Conservation (phyloP, 2,329 filamentous ascomycete species). For the Exophiala dermatitidis region DNA sequence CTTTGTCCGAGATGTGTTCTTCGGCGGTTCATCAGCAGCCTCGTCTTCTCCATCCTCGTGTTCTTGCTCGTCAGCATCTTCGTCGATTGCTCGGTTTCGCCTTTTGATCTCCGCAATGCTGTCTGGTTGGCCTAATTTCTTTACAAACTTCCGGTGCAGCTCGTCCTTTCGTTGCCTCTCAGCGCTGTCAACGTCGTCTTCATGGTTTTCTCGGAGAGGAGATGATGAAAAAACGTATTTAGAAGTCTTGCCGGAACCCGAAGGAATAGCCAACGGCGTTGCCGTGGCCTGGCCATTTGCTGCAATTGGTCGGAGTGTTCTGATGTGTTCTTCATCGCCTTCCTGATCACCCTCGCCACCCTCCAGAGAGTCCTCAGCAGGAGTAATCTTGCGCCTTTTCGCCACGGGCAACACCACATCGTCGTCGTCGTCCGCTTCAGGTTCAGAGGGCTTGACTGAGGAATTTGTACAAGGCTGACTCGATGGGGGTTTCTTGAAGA, state of each 20-base stretch:
- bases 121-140: constrained; percentile 80
- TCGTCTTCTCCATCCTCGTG: constrained; percentile 55
- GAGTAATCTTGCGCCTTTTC: constrained; percentile 36
- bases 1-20: constrained; percentile 42
- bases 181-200: constrained; percentile 37
- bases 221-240: constrained; percentile 54
- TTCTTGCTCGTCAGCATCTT: constrained; percentile 47
- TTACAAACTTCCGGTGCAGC: constrained; percentile 77
- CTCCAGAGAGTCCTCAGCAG: constrained; percentile 23
- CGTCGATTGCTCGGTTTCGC: constrained; percentile 48
- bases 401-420: constrained; percentile 36
- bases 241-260: constrained; percentile 45
- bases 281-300: constrained; percentile 13
- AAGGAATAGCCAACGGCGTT: neutral
- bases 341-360: constrained; percentile 15
- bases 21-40: constrained; percentile 45
- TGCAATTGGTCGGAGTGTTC: constrained; percentile 14
- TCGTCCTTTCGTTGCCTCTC: constrained; percentile 57
- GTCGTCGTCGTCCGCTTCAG: constrained; percentile 34
- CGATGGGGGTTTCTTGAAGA: constrained; percentile 18
- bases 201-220: constrained; percentile 34
- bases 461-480: neutral
- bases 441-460: neutral
- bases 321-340: constrained; percentile 2
- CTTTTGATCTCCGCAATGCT: constrained; percentile 63